Base-by-base conservation (phyloP, 169 alveolate genomes). In the Plasmodium coatneyi region DNA sequence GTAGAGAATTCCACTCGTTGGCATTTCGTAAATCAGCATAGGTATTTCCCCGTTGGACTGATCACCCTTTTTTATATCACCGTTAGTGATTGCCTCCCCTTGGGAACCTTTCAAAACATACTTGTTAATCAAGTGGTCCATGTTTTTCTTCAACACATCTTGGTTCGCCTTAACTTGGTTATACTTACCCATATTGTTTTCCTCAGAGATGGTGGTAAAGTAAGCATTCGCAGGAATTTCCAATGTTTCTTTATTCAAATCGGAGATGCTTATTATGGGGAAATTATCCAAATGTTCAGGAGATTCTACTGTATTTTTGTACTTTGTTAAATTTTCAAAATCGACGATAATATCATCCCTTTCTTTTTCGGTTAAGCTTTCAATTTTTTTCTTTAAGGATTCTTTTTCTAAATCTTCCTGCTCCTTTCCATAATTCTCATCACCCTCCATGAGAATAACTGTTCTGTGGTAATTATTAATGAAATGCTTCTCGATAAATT, bases 1-100 rank as follows among this genome's bases (percentile, higher is more conserved):
- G 83, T 96, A 96, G n/a, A 96, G 46, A n/a, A 96, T 93, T 1
- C 97, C 97, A n/a, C 84, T 92, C n/a, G 97, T 92, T 16, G 95
- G 96, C 71, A 96, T 92, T 34, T 96, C 96, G 41, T 96, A 95
- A 22, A 92, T 71, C 39, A 95, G 54, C 76, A 95, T 87, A n/a
- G 92, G 92, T 25, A 94, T 41, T 32, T 86, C 80, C 28, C 71
- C 80, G 1, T 82, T 30, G 19, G 86, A 12, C 4, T 2, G 0
- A 52, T 80, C 10, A 5, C 34, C 5, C 71, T 43, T 2, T 5
- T 80, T 80, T 16, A 28, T 9, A 7, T 16, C 36, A n/a, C 76
- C 30, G 14, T 25, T 9, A 1, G 41, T 25, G 12, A 25, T 25
- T 19, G 76, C 30, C n/a, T 22, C 39, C 5, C 14, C 30, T 22